Evolutionary conservation across 2,329 filamentous ascomycete species (phyloP).

Genomic region (Aureobasidium sp.): DNA sequence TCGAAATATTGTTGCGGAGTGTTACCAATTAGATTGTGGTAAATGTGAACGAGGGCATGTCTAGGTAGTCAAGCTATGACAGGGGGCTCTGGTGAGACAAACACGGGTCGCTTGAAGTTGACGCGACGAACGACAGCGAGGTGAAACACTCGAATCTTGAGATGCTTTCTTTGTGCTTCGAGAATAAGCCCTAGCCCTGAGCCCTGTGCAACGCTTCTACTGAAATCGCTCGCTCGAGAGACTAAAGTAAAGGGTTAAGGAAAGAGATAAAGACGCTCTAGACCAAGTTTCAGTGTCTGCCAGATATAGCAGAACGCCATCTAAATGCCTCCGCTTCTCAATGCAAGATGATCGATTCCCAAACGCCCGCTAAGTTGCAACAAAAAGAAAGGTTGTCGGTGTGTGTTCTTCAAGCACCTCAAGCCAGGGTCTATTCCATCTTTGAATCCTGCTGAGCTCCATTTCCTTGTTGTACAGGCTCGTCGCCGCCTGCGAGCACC

Average conservation of each 20-base stretch:
- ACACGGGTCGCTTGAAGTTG: background rate
- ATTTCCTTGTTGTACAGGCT: background rate
- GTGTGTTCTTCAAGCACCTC: background rate
- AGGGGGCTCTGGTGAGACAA: background rate
- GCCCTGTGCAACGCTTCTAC: background rate
- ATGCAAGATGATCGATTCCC: background rate
- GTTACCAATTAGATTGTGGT: background rate
- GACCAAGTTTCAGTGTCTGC: background rate
- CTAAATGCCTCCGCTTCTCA: background rate
- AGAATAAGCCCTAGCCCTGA: background rate
- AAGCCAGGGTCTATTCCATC: background rate
- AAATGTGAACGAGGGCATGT: background rate
- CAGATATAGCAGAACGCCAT: background rate
- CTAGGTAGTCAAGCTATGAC: background rate
- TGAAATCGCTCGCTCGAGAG: too few species aligned
- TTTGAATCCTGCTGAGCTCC: background rate
- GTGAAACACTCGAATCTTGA: background rate
- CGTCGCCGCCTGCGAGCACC: conserved; percentile 53
- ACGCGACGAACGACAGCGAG: background rate
- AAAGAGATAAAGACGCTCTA: background rate
- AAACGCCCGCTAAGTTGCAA: conserved; percentile 10
- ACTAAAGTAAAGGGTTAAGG: too few species aligned
- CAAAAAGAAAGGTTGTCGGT: background rate
- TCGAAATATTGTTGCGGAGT: background rate
- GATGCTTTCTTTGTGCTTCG: background rate